Evolutionary conservation across 192 early-diverging fungal genomes (phyloP).

Genomic region (Coemansia sp.): DNA sequence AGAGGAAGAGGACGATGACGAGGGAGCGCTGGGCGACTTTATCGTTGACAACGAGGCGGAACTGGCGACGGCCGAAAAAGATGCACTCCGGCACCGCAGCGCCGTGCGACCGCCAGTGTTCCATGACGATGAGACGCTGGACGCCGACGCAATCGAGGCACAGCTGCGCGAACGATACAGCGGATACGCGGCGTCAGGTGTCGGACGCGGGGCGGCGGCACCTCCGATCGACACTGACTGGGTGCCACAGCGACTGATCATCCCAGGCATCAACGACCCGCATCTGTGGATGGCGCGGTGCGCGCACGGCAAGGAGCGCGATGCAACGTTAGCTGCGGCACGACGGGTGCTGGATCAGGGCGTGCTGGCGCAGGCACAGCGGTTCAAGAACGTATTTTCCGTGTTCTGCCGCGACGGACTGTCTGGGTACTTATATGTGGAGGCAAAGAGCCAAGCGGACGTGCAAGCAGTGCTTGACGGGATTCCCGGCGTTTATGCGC

Average conservation of each 20-base stretch:
- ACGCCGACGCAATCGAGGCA: slow-evolving; percentile 82
- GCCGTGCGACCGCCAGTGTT: slow-evolving; percentile 65
- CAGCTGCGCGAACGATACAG: slow-evolving; percentile 73
- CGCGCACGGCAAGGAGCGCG: slow-evolving; percentile 84
- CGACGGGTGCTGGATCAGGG: slow-evolving; percentile 71
- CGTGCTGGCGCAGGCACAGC: slow-evolving; percentile 20
- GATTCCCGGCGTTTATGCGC: slow-evolving; percentile 72
- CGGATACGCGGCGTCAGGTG: slow-evolving; percentile 54
- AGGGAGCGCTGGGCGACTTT: slow-evolving; percentile 58
- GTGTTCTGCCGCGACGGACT: slow-evolving; percentile 81
- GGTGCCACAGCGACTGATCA: slow-evolving; percentile 74
- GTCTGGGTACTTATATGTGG: slow-evolving; percentile 90
- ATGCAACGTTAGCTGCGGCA: slow-evolving; percentile 79
- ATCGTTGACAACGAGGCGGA: slow-evolving; percentile 71
- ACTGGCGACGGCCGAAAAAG: slow-evolving; percentile 60
- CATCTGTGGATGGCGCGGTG: slow-evolving; percentile 89
- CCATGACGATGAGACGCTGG: slow-evolving; percentile 75
- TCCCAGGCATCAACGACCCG: slow-evolving; percentile 85
- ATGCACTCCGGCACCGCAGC: slow-evolving; percentile 55
- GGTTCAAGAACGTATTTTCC: slow-evolving; percentile 72
- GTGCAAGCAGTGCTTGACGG: slow-evolving; percentile 78
- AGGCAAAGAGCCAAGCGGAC: slow-evolving; percentile 74
- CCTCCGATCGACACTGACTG: slow-evolving; percentile 57
- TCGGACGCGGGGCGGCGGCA: slow-evolving; percentile 39
- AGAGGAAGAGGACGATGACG: slow-evolving; percentile 74